A percentile compares a stretch with the other conserved stretches of the same genome.
Evolutionary conservation across 208 protist genomes (phyloP).

Genomic region (Leishmania guyanensis): DNA sequence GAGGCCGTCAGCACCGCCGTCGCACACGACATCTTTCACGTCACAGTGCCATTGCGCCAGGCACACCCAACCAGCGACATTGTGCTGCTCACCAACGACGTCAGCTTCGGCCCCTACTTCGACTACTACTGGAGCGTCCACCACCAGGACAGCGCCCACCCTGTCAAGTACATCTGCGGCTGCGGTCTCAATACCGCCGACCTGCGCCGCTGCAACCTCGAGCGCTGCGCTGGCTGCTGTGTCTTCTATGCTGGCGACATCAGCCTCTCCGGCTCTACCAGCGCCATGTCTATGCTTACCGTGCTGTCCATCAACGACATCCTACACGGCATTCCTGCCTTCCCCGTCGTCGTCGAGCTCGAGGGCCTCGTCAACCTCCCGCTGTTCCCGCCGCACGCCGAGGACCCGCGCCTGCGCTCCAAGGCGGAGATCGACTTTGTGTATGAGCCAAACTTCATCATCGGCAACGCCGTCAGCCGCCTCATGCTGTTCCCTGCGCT

Average conservation of each 20-base stretch:
- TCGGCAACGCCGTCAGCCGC: constrained; percentile 82
- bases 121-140: constrained; percentile 57
- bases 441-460: constrained; percentile 85
- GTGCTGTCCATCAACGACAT: constrained; percentile 77
- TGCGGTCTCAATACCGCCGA: constrained; percentile 77
- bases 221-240: constrained; percentile 66
- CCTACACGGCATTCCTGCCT: constrained; percentile 56
- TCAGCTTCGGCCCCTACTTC: constrained; percentile 75
- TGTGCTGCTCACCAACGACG: constrained; percentile 76
- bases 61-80: constrained; percentile 71
- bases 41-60: constrained; percentile 65
- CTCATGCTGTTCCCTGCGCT: constrained; percentile 76
- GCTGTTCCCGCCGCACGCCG: constrained; percentile 73
- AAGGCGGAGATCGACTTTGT: constrained; percentile 78
- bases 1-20: constrained; percentile 59
- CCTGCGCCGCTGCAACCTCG: constrained; percentile 70
- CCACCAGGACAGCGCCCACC: constrained; percentile 30
- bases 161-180: constrained; percentile 68
- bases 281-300: constrained; percentile 79
- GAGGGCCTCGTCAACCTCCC: constrained; percentile 74
- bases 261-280: constrained; percentile 69
- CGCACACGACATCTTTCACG: constrained; percentile 68
- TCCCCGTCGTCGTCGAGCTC: constrained; percentile 81
- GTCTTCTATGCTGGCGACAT: constrained; percentile 82
- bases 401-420: constrained; percentile 53